Evolutionary conservation across 2,329 filamentous ascomycete species (phyloP), one percentile per base, ranked within the genome.

Genomic region (Fusarium secorum): DNA sequence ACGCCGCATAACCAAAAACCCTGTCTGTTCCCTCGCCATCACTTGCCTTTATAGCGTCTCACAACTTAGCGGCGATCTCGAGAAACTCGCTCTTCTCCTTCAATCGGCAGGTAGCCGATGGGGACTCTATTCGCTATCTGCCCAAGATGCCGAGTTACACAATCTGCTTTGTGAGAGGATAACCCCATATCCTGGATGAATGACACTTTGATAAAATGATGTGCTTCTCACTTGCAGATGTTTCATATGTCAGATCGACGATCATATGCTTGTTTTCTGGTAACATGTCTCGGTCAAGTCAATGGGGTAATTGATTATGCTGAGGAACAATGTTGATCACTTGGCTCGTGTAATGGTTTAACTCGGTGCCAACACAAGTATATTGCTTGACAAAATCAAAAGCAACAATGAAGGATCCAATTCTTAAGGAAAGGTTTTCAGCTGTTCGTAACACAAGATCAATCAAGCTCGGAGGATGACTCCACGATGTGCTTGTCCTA

Each of bases 121-220:
- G 32, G 10, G 18, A 36, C 13, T 26, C 18, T 26, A 26, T 60
- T 87, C 90, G 33, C 81, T 90, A 32, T 88, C 9, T 36, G 48
- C 14, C 6, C 32, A n/a, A 26, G 30, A 10, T 86, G 8, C 85
- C 84, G 39, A 83, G 83, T 68, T 89, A 91, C 76, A 85, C 88
- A 74, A 83, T 93, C 32, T 87, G 85, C 52, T 80, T 92, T 3
- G 88, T 91, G 39, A 89, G 89, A 22, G 73, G 80, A 46, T 83
- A 90, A 67, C 89, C 89, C 28, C n/a, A n/a, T 30, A 49, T 36
- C 32, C 26, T 45, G 22, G 8, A 32, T 35, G 53, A n/a, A n/a
- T 57, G n/a, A 15, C 26, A 60, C n/a, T 26, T 26, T 20, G 24
- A 38, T 30, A 14, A 8, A 51, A 59, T 22, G 5, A 15, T 11